Evolutionary conservation across 805 yeast genomes (phyloP), one percentile per base, ranked within the genome.

Genomic region (Pichia gijzeniarum): DNA sequence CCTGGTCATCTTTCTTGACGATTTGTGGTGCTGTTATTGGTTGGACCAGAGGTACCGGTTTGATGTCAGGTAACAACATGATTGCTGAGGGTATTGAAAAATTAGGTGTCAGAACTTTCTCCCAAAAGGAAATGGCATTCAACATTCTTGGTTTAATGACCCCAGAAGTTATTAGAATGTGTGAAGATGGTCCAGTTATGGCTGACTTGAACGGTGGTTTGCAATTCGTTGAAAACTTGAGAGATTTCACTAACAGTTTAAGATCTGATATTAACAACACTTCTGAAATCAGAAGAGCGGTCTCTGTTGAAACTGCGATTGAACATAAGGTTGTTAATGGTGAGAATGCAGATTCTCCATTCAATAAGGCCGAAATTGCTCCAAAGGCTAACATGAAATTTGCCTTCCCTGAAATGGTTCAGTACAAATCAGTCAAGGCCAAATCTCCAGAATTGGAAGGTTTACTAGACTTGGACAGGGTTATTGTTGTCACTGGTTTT

Each of bases 21-120:
- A 74, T 93, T 50, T 90, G 97, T 69, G 99, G 99, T 75, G 97
- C 99, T 38, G 78, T 93, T 55, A 93, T 93, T 68, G 99, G 99
- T 65, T 93, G 99, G 99, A 93, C 99, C 53, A 87, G 99, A 77
- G 99, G 99, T 69, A 93, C 99, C 49, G 99, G 99, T 63, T 81
- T 93, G 63, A 93, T 93, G 99, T 77, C 89, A 61, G 97, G 83
- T 58, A 93, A 93, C 77, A 93, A 93, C 73, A 84, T 88, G 64
- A 87, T 93, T 66, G 96, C 99, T 50, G 96, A 90, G 71, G 97
- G 97, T 56, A 86, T 93, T 62, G 99, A 93, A 72, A 79, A 80
- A 64, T 73, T 85, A 50, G 98, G 99, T 60, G 97, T 93, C 40
- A 85, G 98, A 72, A 93, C 99, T 37, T 93, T 91, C 80, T 86